Base-by-base conservation (phyloP, 2,329 filamentous ascomycete genomes). In the Cryphonectria parasitica region DNA sequence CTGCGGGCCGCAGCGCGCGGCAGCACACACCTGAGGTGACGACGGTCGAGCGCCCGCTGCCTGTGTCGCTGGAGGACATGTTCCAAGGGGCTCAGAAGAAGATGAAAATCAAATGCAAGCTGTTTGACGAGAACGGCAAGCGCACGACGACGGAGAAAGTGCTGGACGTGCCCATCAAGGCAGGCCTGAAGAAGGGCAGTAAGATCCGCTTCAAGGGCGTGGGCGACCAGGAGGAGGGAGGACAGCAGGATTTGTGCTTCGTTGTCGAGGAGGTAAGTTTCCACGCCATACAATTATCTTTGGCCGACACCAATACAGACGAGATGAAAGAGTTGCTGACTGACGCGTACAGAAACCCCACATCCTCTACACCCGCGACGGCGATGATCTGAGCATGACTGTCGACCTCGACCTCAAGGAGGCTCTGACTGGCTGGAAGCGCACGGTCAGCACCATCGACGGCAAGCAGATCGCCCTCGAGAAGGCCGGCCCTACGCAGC, bases 151-250 rank as follows among this genome's bases (percentile, higher is more conserved):
- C 95, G 72, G 96, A 99, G 76, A 92, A 95, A 77, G 93, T 98
- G 25, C 84, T 99, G 41, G 94, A 97, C 78, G 95, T 98, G 67
- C 94, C 94, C 63, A 97, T 99, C 83, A 98, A 98, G 83, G 91
- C 94, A 7, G 96, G 96, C 71, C 83, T 98, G 81, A 98, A 98
- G 83, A 95, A 97, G 76, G 96, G 96, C 41, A 97, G 93, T 78
- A 99, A 98, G 86, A 97, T 99, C 82, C 98, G 98, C 83, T 99
- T 97, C 79, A 93, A 92, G 78, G 94, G 95, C 58, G 95, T 99
- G n/a, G 96, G 96, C 15, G 96, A 99, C 81, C 95, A 98, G 80
- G 94, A 97, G 73, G 96, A 98, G 78, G 96, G 96, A 58, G 95
- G 95, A 19, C 93, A 94, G 71, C 96, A 99, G 80, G 96, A 99